Conservation (phyloP, 257 asterid genomes). For the Gentiana straminea region DNA sequence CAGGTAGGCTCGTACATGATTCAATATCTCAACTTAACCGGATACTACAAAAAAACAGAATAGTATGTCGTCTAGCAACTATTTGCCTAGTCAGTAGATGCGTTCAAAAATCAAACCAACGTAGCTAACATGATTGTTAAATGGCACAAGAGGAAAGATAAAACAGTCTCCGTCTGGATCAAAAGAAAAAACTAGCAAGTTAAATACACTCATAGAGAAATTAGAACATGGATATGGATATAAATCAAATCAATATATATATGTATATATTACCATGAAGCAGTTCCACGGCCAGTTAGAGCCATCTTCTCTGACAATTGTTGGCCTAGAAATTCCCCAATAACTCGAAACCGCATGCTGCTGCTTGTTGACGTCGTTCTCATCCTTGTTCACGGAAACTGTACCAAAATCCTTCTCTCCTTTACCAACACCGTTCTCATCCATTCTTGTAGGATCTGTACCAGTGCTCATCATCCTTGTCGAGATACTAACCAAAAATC, state of each 20-base stretch:
- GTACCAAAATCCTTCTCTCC: constrained; percentile 14
- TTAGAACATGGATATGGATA: not conserved
- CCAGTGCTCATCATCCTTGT: constrained; percentile 50
- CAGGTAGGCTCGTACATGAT: too few relatives aligned
- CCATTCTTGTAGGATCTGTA: constrained; percentile 20
- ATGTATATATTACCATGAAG: constrained; percentile 50
- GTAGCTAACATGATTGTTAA: too few relatives aligned
- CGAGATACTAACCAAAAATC: constrained; percentile 19
- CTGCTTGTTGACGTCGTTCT: constrained; percentile 15
- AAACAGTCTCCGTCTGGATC: too few relatives aligned
- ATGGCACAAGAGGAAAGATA: too few relatives aligned
- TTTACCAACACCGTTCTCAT: constrained; percentile 16
- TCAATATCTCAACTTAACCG: too few relatives aligned
- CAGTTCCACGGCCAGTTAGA: constrained; percentile 95
- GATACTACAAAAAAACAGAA: too few relatives aligned
- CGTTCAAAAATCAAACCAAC: too few relatives aligned
- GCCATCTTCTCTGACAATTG: constrained; percentile 59
- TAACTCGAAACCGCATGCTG: constrained; percentile 47
- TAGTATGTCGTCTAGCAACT: too few relatives aligned
- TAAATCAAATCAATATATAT: not conserved
- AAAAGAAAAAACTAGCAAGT: too few relatives aligned
- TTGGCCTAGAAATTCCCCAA: constrained; percentile 70
- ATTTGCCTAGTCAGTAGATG: too few relatives aligned
- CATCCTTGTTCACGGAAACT: constrained; percentile 20
- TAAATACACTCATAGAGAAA: too few relatives aligned